Percentiles rank a stretch among this genome's conserved stretches.
These are phyloP conservation scores for Clitocybe nebularis DNA, from an alignment of 1,284 basidiomycete species.

Conservation along the genomic window DNA sequence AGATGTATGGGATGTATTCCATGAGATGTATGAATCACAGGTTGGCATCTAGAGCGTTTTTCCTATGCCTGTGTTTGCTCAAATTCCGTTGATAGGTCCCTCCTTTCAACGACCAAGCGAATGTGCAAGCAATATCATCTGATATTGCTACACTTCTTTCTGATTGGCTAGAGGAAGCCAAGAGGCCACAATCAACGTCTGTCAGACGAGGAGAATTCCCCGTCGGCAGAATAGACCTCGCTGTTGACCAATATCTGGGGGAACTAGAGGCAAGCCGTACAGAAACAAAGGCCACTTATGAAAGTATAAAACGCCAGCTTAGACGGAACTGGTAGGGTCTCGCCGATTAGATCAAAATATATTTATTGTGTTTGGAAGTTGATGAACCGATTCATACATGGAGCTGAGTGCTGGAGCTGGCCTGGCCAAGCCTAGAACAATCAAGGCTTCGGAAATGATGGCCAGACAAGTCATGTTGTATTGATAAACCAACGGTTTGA, in stretches of 20 bases:
- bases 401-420: too few species aligned
- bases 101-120: constrained; percentile 76
- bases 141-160: constrained; percentile 73
- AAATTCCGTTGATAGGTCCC: constrained; percentile 50
- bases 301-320: constrained; percentile 63
- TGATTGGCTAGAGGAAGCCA: constrained; percentile 75
- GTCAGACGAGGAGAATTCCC: constrained; percentile 61
- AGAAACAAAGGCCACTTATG: constrained; percentile 62
- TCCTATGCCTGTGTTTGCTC: background rate
- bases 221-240: constrained; percentile 66
- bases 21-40: constrained; percentile 86
- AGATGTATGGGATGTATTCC: constrained; percentile 81
- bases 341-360: too few species aligned
- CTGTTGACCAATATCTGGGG: constrained; percentile 65
- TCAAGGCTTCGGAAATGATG: too few species aligned
- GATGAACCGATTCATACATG: too few species aligned
- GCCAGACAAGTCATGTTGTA: too few species aligned
- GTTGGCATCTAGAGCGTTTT: constrained; percentile 36
- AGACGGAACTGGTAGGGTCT: constrained; percentile 65
- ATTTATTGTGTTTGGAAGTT: constrained; percentile 5
- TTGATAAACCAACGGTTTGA: too few species aligned
- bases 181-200: constrained; percentile 55
- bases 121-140: constrained; percentile 72
- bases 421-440: too few species aligned
- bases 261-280: constrained; percentile 58